Evolutionary conservation across 129 eudicot species (phyloP).

Genomic region (Erigeron canadensis): DNA sequence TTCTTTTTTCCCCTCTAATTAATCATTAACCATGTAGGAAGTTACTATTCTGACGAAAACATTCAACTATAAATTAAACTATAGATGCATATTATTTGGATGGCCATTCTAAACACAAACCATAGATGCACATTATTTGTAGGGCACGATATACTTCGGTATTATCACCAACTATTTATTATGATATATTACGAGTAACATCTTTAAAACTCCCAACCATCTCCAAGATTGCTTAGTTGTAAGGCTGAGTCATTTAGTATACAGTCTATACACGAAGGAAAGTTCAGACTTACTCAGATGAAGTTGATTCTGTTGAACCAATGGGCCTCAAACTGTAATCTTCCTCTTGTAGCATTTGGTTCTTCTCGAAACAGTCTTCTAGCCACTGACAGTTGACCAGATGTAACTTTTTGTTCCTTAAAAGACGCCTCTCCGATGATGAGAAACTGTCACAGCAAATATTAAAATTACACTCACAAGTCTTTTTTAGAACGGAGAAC

Average conservation of each 20-base stretch:
- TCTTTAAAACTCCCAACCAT: too few species aligned
- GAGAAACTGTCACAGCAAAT: slow-evolving; percentile 53
- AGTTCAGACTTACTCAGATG: slow-evolving; percentile 42
- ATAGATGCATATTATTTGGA: too few species aligned
- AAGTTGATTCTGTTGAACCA: slow-evolving; percentile 38
- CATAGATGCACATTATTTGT: too few species aligned
- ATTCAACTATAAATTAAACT: too few species aligned
- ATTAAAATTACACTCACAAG: slow-evolving; percentile 10
- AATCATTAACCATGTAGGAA: too few species aligned
- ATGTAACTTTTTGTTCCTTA: slow-evolving; percentile 51
- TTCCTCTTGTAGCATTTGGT: slow-evolving; percentile 56
- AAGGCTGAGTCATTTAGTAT: background rate
- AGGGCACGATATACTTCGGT: too few species aligned
- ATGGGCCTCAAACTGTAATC: slow-evolving; percentile 54
- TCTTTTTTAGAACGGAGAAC: background rate
- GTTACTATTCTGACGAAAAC: too few species aligned
- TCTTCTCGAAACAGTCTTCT: slow-evolving; percentile 62
- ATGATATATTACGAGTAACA: too few species aligned
- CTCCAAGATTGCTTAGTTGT: too few species aligned
- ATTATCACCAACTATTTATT: too few species aligned
- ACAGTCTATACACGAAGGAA: background rate
- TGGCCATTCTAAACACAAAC: too few species aligned
- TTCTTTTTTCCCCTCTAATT: background rate
- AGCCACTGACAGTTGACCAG: slow-evolving; percentile 75
- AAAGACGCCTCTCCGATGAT: slow-evolving; percentile 44